Evolutionary conservation across 2,329 filamentous ascomycete genomes (phyloP), one percentile per base, ranked within the genome.

Genomic region (Didymella glomerata): DNA sequence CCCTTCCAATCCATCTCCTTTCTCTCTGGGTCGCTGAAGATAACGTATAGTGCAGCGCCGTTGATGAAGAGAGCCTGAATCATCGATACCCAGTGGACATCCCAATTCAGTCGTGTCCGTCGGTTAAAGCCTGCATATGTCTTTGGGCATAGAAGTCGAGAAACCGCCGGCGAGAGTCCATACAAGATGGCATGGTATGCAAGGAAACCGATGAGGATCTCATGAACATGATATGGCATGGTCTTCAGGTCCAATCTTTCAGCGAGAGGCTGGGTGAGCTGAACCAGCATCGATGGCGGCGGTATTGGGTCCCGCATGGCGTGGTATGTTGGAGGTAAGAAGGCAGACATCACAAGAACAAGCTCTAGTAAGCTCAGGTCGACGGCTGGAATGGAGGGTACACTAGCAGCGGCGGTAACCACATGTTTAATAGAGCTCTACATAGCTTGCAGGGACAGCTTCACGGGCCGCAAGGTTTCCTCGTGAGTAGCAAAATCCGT

Each of bases 81-180:
- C 71, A 95, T 84, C 40, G 90, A 93, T 22, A 94, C 91, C 62
- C 93, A 89, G 76, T 94, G 92, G n/a, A 92, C 88, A 74, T 95
- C 86, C 91, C 92, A 94, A 81, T 90, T 95, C 66, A 92, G 81
- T 72, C 84, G 85, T 63, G 89, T 91, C 59, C 85, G 83, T 41
- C 80, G 80, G 48, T 87, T 84, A 65, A 91, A 84, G 51, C 78
- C 77, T 50, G 80, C 76, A 78, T 95, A 95, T 61, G 84, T 81
- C 40, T 82, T 72, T 11, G 89, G 86, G 62, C 88, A 87, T 47
- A 92, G 69, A 47, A 81, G 70, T 32, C 77, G 81, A 36, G 90
- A 93, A 16, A 93, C 51, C 32, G 82, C 69, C 3, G 91, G 92
- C 52, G 91, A 92, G 56, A 92, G 73, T 57, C 87, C 83, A 67